Evolutionary conservation across 78 protist species (phyloP), one percentile per base, ranked within the genome.

Genomic region (Dictyostelium firmibasis): DNA sequence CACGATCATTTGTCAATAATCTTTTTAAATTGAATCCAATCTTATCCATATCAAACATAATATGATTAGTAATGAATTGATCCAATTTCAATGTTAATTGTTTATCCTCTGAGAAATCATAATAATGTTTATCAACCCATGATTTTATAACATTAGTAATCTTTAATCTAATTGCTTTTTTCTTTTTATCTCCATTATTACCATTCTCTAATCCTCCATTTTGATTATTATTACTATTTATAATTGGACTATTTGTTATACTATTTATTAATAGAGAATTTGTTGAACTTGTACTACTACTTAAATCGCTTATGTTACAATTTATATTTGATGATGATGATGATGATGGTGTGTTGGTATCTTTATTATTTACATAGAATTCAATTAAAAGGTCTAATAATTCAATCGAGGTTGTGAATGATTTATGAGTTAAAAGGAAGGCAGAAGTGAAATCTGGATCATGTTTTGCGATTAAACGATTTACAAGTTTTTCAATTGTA

Each of bases 61-160:
- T 81, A 9, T 89, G 81, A 16, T 20, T 78, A 0, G 50, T 69
- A 8, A 89, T 89, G 72, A 89, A 89, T 6, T 43, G 5, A n/a
- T 92, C 96, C 35, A 92, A 9, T n/a, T 85, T 85, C 23, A 18
- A 6, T 2, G 84, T 53, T 3, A 92, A 76, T 41, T 72, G 89
- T 36, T 50, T 11, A 69, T 94, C 92, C 2, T 94, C 87, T 31
- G 44, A 14, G 23, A 94, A 94, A 60, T 94, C 97, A 64, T 86
- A 88, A 69, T 79, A 86, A 57, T 79, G 82, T 43, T 81, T 78
- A 29, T 87, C 94, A 23, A 94, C n/a, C 97, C 97, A 94, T 44
- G 47, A 70, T 44, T 94, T 94, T 11, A 78, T 69, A 6, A 94
- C 82, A 81, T 94, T 94, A 33, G 89, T 82, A n/a, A 87, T 76